phyloP scores from a whole-genome alignment of 2,329 filamentous ascomycete genomes.

The Colletotrichum higginsianum region DNA sequence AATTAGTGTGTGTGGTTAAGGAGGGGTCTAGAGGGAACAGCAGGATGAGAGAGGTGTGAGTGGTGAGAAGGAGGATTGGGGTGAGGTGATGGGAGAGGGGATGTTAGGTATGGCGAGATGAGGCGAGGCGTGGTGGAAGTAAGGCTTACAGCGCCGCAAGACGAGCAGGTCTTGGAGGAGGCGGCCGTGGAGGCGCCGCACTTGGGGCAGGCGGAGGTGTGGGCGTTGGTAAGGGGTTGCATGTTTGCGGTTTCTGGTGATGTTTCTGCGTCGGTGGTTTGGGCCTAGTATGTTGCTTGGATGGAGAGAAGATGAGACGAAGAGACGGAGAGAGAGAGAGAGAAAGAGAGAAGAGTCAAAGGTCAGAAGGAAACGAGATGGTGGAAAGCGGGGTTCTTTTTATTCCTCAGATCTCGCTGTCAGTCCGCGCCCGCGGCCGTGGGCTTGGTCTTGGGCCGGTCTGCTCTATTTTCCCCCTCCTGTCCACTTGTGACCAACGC shows the following conservation, averaged over 20 bases:
- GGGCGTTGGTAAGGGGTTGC: constrained; percentile 52
- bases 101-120: constrained; percentile 1
- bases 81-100: neutral
- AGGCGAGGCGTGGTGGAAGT: constrained; percentile 14
- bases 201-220: constrained; percentile 67
- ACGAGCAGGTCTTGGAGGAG: constrained; percentile 66
- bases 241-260: constrained; percentile 40
- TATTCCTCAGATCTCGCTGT: constrained; percentile 9
- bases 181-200: constrained; percentile 64
- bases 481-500: constrained; percentile 28
- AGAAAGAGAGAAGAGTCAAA: neutral
- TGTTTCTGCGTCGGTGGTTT: constrained; percentile 7
- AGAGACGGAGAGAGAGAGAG: neutral
- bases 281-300: neutral
- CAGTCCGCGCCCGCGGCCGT: constrained; percentile 11
- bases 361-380: constrained; percentile 1
- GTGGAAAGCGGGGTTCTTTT: constrained; percentile 30
- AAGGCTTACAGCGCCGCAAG: constrained; percentile 70
- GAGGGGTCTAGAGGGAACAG: neutral
- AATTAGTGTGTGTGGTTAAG: constrained; percentile 6
- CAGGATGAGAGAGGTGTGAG: neutral
- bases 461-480: neutral
- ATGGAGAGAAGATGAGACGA: constrained; percentile 10
- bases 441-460: neutral
- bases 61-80: neutral